Evolutionary conservation across 176 grass and related monocot genomes (phyloP), one percentile per base, ranked within the genome.

Genomic region (Oryza australiensis): DNA sequence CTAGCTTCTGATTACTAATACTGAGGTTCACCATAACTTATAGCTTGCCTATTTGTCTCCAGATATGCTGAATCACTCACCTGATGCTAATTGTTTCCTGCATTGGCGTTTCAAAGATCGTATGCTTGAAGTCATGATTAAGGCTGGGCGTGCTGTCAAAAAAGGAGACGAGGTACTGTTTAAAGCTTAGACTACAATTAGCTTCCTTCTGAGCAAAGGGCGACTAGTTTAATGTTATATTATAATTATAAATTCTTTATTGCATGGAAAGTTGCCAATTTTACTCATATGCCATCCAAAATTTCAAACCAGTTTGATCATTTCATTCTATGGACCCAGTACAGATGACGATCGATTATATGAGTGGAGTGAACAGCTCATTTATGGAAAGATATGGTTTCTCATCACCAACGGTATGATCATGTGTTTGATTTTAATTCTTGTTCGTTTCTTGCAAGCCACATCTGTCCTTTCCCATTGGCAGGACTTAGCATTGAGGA

Each of bases 1-100:
- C 4, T 26, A 43, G 0, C 28, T 73, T 67, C 55, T 69, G 51
- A 79, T 79, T 73, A 45, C 2, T 5, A 59, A 66, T 14, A 51
- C 7, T 29, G 38, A 68, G 64, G 1, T 15, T 60, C 64, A 76
- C 72, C 22, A 53, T 81, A 45, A 60, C 33, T 77, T 64, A 37
- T 5, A 20, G 26, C 33, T 73, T 73, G 3, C 32, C 12, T 71
- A 9, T 85, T 74, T 84, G 16, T 86, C 23, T 82, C 79, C 90
- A 98, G 95, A 98, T 89, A 98, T 98, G 95, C 83, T 98, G 84
- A 98, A 94, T 81, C 95, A 98, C 75, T 98, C 95, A 8, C 91
- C 94, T 78, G 79, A 93, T 85, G 92, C 95, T 83, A 98, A 98
- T 65, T 94, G 92, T 88, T 98, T 98, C 73, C 83, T 98, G 57